Conservation (phyloP, 495 filamentous ascomycete genomes). For the Oidiodendron maius region DNA sequence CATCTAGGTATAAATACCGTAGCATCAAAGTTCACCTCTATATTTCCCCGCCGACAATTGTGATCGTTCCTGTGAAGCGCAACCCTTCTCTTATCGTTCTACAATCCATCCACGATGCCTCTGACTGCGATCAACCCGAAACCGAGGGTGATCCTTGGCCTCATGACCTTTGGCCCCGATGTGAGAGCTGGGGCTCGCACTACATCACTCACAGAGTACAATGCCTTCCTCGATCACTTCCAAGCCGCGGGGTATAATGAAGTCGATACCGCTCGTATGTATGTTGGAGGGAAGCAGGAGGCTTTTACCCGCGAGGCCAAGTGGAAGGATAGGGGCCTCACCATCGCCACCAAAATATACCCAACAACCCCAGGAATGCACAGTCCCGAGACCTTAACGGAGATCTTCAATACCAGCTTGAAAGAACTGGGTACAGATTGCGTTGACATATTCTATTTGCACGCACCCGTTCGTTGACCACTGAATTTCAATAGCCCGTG, state of each 20-base stretch:
- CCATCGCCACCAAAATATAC: conserved; percentile 73
- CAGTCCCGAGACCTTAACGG: conserved; percentile 11
- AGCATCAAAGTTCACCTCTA: too few relatives aligned
- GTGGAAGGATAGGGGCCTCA: conserved; percentile 80
- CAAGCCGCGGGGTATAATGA: conserved; percentile 72
- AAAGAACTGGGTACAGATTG: conserved; percentile 66
- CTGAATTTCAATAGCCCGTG: conserved; percentile 6
- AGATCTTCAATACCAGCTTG: conserved; percentile 52
- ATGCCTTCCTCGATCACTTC: conserved; percentile 59
- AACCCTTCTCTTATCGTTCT: background rate
- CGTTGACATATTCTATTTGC: conserved; percentile 86
- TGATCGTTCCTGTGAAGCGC: too few relatives aligned
- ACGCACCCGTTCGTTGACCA: conserved; percentile 48
- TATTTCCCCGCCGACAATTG: too few relatives aligned
- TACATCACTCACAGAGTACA: conserved; percentile 60
- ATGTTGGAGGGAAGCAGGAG: conserved; percentile 72
- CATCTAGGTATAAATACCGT: too few relatives aligned
- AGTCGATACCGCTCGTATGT: conserved; percentile 73
- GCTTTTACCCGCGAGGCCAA: conserved; percentile 68
- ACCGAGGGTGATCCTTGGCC: conserved; percentile 51
- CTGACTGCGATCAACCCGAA: conserved; percentile 26
- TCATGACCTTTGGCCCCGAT: conserved; percentile 57
- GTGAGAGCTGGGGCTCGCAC: conserved; percentile 37
- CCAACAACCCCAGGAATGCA: conserved; percentile 25
- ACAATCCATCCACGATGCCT: conserved; percentile 14